phyloP scores from a whole-genome alignment of 306 rosid genomes.

The Luffa aegyptiaca region DNA sequence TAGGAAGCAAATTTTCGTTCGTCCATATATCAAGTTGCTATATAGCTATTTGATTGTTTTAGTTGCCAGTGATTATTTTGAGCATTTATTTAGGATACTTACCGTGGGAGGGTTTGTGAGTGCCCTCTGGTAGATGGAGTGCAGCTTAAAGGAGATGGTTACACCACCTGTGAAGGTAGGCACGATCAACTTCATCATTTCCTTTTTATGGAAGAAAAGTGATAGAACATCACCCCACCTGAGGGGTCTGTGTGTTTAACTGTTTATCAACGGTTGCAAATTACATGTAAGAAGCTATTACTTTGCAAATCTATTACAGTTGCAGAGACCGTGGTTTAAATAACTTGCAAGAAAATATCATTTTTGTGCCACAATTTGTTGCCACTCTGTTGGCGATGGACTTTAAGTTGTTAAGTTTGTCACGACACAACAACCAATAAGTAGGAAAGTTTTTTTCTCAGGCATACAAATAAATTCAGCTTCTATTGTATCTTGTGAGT shows the following conservation, averaged over 20 bases:
- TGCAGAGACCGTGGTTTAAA: not conserved
- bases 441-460: not conserved
- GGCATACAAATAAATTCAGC: not conserved
- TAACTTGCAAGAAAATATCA: not conserved
- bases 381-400: not conserved
- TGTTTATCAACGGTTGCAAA: not conserved
- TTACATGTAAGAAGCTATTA: not conserved
- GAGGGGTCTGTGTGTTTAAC: not conserved
- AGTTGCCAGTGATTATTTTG: conserved; percentile 6
- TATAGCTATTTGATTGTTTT: conserved; percentile 1
- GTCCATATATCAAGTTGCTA: conserved; percentile 1
- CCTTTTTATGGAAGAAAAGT: not conserved
- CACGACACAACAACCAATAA: not conserved
- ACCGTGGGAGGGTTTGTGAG: conserved; percentile 95
- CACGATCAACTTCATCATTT: not conserved
- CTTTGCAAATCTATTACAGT: not conserved
- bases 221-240: not conserved
- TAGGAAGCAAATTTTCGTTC: conserved; percentile 16
- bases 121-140: conserved; percentile 92
- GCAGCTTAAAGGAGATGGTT: conserved; percentile 98
- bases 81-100: conserved; percentile 62
- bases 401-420: not conserved
- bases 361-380: not conserved
- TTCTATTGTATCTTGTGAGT: not conserved
- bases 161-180: conserved; percentile 74